phyloP scores from a whole-genome alignment of 2,329 filamentous ascomycete genomes.

The Diplocarpon rosae region DNA sequence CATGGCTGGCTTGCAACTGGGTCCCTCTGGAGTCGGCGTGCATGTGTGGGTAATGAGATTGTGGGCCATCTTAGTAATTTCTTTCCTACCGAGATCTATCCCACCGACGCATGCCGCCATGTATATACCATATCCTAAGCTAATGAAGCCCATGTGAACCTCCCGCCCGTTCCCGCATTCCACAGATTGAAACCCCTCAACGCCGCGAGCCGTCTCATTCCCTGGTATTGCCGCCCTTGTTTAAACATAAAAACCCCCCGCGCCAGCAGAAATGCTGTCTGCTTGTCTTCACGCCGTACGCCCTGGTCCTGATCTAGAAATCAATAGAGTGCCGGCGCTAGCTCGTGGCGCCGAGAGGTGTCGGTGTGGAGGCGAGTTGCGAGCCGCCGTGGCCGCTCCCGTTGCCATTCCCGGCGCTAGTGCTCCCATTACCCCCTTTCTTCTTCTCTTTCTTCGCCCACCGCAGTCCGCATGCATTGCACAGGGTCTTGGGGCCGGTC shows the following conservation, averaged over 20 bases:
- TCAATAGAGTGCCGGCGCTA: neutral
- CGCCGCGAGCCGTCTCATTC: neutral
- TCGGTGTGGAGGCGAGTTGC: neutral
- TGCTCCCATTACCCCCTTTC: constrained; percentile 17
- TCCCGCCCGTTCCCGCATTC: too few relatives aligned
- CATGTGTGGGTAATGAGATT: too few relatives aligned
- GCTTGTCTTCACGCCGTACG: neutral
- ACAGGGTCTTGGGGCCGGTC: constrained; percentile 84
- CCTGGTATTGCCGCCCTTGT: neutral
- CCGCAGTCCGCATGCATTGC: constrained; percentile 79
- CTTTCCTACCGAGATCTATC: too few relatives aligned
- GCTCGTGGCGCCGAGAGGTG: neutral
- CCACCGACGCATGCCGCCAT: too few relatives aligned
- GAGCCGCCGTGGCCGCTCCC: neutral
- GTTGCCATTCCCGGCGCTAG: neutral
- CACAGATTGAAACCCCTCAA: neutral
- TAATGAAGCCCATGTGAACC: too few relatives aligned
- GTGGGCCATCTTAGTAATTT: too few relatives aligned
- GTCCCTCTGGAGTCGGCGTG: too few relatives aligned
- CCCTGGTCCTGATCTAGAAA: neutral
- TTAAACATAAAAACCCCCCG: neutral
- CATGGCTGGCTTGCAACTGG: too few relatives aligned
- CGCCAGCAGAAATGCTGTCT: neutral
- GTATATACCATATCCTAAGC: too few relatives aligned
- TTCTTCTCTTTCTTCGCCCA: constrained; percentile 82